phyloP scores from a whole-genome alignment of 306 rosid genomes.

The Malus fusca region DNA sequence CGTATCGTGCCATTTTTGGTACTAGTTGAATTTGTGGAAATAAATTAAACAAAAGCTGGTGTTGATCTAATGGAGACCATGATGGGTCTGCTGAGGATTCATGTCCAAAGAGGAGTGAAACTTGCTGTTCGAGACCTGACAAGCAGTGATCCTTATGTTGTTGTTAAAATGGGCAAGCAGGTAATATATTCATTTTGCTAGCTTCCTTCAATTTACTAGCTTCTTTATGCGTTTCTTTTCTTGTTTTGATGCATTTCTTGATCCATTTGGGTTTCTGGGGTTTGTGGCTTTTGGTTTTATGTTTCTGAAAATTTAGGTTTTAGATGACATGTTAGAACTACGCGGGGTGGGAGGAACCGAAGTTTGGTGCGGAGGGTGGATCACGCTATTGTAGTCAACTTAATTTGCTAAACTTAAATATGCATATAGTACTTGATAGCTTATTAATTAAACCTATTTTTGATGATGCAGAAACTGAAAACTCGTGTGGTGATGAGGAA shows the following conservation, averaged over 20 bases:
- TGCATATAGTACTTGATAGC: not conserved
- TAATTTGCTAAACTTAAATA: not conserved
- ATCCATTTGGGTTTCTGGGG: not conserved
- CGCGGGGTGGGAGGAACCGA: not conserved
- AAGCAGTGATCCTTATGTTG: slow-evolving; percentile 82
- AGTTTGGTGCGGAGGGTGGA: not conserved
- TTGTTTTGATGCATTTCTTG: not conserved
- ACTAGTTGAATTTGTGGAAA: not conserved
- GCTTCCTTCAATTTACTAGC: not conserved
- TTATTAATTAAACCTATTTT: not conserved
- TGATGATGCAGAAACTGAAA: slow-evolving; percentile 54
- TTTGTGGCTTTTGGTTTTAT: not conserved
- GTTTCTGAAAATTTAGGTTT: not conserved
- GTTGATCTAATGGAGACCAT: slow-evolving; percentile 47
- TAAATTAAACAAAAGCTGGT: not conserved
- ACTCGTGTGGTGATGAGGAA: slow-evolving; percentile 55
- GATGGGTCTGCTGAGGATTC: slow-evolving; percentile 78
- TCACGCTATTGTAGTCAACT: not conserved
- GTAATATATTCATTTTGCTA: slow-evolving; percentile 12
- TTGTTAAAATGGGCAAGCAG: slow-evolving; percentile 77
- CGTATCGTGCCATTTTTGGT: not conserved
- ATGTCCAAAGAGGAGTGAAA: slow-evolving; percentile 56
- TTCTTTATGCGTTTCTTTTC: not conserved
- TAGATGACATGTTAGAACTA: not conserved
- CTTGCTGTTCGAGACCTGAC: slow-evolving; percentile 71